Percentiles rank a stretch among this genome's conserved stretches.
Conservation (phyloP, 306 rosid species). For the Begonia fuchsioides region DNA sequence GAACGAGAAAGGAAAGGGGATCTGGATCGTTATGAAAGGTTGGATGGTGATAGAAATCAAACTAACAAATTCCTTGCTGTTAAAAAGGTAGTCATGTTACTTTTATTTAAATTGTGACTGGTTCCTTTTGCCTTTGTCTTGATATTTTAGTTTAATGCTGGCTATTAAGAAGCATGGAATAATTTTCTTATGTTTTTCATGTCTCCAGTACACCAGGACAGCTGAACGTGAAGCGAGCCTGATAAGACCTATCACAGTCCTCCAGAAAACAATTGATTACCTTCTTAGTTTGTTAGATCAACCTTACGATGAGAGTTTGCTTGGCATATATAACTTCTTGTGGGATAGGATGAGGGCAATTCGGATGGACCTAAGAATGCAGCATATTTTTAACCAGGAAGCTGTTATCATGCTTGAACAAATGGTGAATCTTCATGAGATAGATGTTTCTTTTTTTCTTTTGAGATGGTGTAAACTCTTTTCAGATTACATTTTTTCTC, state of each 20-base stretch:
- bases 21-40: constrained; percentile 81
- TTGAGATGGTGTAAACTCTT: not conserved
- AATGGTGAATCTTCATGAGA: constrained; percentile 49
- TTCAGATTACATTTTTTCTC: too few species aligned
- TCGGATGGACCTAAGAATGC: constrained; percentile 98
- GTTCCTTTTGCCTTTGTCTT: not conserved
- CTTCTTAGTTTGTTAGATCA: constrained; percentile 61
- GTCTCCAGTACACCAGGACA: constrained; percentile 72
- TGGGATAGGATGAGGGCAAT: constrained; percentile 99
- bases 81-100: constrained; percentile 52
- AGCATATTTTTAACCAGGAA: constrained; percentile 75
- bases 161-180: not conserved
- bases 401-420: constrained; percentile 87
- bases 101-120: not conserved
- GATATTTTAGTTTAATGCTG: not conserved
- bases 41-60: constrained; percentile 91
- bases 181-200: constrained; percentile 4
- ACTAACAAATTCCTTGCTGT: constrained; percentile 76
- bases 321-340: constrained; percentile 74
- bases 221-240: constrained; percentile 93
- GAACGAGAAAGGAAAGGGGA: constrained; percentile 98
- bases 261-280: constrained; percentile 65
- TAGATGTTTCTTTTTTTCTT: constrained; percentile 10
- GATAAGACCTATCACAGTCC: constrained; percentile 86
- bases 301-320: constrained; percentile 67